These are phyloP conservation scores for Aspergillus piperis DNA, from an alignment of 2,329 filamentous ascomycete genomes.

Conservation along the genomic window DNA sequence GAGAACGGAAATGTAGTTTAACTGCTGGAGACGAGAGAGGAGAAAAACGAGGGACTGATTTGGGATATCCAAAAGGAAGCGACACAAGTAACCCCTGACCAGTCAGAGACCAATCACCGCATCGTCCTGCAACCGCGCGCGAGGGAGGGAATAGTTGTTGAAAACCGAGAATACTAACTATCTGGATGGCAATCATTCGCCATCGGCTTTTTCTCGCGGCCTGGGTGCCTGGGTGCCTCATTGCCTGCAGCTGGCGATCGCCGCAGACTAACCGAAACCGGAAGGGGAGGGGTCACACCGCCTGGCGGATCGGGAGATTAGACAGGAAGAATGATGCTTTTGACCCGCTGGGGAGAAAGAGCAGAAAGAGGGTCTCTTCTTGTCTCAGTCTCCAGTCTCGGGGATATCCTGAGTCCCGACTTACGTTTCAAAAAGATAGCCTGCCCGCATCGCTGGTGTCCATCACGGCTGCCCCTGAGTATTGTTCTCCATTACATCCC, in stretches of 20 bases:
- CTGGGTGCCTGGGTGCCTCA: background rate
- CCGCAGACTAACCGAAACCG: background rate
- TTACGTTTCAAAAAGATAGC: conserved; percentile 29
- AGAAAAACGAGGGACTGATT: background rate
- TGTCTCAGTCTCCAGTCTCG: background rate
- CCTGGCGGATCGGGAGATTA: background rate
- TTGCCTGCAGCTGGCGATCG: background rate
- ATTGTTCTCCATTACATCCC: background rate
- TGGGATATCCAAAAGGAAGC: background rate
- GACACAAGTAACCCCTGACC: too few relatives aligned
- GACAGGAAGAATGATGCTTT: background rate
- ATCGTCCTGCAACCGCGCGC: background rate
- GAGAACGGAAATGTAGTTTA: background rate
- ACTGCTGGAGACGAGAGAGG: background rate
- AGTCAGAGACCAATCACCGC: background rate
- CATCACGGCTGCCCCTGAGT: conserved; percentile 4
- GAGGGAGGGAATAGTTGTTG: too few relatives aligned
- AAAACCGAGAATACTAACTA: too few relatives aligned
- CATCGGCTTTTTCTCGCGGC: background rate
- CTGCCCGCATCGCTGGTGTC: conserved; percentile 1
- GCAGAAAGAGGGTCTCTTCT: background rate
- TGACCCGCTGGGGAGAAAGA: background rate
- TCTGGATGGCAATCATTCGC: background rate
- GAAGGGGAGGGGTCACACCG: background rate
- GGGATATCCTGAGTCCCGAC: conserved; percentile 7